phyloP scores from a whole-genome alignment of 352 stramenopile species.

The Halophytophthora polymorphica region DNA sequence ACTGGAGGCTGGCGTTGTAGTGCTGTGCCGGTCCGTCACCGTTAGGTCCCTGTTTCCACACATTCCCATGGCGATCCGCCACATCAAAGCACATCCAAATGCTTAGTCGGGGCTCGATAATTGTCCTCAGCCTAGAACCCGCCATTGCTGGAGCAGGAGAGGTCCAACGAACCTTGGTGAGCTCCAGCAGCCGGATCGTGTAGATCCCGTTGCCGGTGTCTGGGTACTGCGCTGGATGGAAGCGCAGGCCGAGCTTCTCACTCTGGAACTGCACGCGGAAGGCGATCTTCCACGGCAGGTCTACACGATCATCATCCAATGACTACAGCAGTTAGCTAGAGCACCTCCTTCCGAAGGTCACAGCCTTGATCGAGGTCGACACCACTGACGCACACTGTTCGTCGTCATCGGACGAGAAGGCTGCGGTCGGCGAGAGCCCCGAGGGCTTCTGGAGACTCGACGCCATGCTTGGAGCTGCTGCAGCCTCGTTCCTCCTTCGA shows the following conservation, averaged over 20 bases:
- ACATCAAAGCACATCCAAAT: background rate
- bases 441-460: conserved; percentile 10
- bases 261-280: conserved; percentile 82
- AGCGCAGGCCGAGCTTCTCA: conserved; percentile 75
- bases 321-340: background rate
- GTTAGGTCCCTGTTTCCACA: conserved; percentile 28
- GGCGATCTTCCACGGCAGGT: conserved; percentile 78
- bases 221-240: conserved; percentile 72
- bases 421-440: conserved; percentile 26
- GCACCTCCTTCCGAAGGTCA: background rate
- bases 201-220: conserved; percentile 86
- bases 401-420: conserved; percentile 42
- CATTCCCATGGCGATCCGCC: background rate
- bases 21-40: conserved; percentile 56
- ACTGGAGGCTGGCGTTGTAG: conserved; percentile 65
- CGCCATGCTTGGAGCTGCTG: too few relatives aligned
- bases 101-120: background rate
- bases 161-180: conserved; percentile 43
- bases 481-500: too few relatives aligned
- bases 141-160: background rate
- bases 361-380: background rate
- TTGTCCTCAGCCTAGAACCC: background rate
- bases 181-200: conserved; percentile 71
- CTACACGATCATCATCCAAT: conserved; percentile 11
- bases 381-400: conserved; percentile 34